Evolutionary conservation across 179 eudicot genomes (phyloP), one percentile per base, ranked within the genome.

Genomic region (Actinidia chinensis): DNA sequence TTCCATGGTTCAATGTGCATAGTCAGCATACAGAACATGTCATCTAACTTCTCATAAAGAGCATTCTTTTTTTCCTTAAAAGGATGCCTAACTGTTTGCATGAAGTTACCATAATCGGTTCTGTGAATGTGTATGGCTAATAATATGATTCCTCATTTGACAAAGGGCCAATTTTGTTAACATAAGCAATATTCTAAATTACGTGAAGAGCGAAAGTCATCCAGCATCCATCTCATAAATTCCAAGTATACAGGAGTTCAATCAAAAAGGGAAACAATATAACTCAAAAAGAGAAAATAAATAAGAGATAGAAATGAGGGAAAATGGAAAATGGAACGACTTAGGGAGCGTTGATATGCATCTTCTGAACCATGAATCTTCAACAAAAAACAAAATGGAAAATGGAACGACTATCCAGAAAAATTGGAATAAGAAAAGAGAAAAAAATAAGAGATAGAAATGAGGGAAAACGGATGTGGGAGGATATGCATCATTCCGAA

Each of bases 371-470:
- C 50, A 66, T 58, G 36, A 60, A 40, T 68, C n/a, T 54, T 44
- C 28, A 52, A 68, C 25, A 40, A 40, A 40, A 56, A 52, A 15
- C 40, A 55, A 8, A 42, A 40, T 54, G 22, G 67, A 80, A 80
- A 76, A 74, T 43, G 64, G 80, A 76, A 63, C 81, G 42, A 43
- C 81, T 67, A 70, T 73, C 36, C 71, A 51, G 82, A 91, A 79
- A 79, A 87, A 84, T 86, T 77, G 54, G 60, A 44, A 71, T 48
- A 50, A 42, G 44, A 25, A 25, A 71, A 67, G 55, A 65, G 25
- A 61, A 14, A 18, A 25, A 59, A 33, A 36, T 73, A 66, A 60
- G 64, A 33, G 55, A n/a, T 9, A 68, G 68, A 63, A 58, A 33
- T 25, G 71, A 73, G 68, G 15, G 65, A 79, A 76, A 81, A 64